A percentile compares a stretch with the other conserved stretches of the same genome.
Evolutionary conservation across 202 grass and related monocot genomes (phyloP).

Genomic region (Zoysia matrella): DNA sequence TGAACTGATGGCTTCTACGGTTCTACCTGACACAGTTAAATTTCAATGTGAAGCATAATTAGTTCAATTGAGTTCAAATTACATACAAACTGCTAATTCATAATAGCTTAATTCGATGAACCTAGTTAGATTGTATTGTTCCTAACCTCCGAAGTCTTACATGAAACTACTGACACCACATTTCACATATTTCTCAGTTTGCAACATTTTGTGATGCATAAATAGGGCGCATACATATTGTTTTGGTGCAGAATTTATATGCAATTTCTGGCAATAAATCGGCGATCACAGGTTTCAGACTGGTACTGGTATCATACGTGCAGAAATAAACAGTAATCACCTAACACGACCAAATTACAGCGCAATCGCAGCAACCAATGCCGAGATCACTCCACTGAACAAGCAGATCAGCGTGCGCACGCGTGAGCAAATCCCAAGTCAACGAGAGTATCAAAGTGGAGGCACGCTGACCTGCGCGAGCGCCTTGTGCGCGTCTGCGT

Average conservation of each 20-base stretch:
- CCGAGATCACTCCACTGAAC: constrained; percentile 24
- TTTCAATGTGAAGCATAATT: background rate
- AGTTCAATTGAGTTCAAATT: constrained; percentile 12
- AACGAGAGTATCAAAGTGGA: constrained; percentile 20
- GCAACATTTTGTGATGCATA: background rate
- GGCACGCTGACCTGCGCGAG: constrained; percentile 76
- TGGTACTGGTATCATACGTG: background rate
- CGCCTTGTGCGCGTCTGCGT: constrained; percentile 80
- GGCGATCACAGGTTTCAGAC: background rate
- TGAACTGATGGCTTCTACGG: background rate
- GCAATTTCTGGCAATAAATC: background rate
- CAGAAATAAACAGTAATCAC: background rate
- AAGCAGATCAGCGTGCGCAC: constrained; percentile 27
- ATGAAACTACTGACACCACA: background rate
- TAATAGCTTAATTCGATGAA: background rate
- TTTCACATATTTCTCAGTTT: background rate
- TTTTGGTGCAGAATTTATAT: background rate
- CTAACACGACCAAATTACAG: constrained; percentile 2
- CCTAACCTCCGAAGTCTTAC: background rate
- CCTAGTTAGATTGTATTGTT: background rate
- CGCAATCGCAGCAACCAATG: constrained; percentile 2
- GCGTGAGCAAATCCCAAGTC: constrained; percentile 13
- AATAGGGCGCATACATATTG: background rate
- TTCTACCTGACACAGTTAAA: too few relatives aligned
- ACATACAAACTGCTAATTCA: background rate